These are phyloP conservation scores for Calonectria pseudoreteaudii DNA, from an alignment of 2,329 filamentous ascomycete species.

Conservation along the genomic window DNA sequence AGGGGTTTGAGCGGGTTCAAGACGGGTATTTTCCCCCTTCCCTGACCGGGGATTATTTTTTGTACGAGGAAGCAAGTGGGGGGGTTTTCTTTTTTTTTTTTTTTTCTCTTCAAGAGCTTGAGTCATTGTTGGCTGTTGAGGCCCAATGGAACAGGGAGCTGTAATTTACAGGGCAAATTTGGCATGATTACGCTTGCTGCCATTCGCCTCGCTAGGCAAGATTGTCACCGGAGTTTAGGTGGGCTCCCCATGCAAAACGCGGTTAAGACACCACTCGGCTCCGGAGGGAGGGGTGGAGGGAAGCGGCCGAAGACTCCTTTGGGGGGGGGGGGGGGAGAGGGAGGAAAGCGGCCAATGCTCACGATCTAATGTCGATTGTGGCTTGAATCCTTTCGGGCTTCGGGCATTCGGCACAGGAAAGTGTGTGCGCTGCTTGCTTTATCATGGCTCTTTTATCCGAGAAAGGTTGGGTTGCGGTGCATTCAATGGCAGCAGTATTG, in stretches of 20 bases:
- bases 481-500: background rate
- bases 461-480: background rate
- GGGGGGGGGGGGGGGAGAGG: no score
- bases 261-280: background rate
- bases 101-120: no score
- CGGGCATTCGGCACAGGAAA: background rate
- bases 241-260: background rate
- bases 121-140: background rate
- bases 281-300: background rate
- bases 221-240: background rate
- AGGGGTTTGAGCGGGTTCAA: slow-evolving; percentile 1
- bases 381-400: slow-evolving; percentile 3
- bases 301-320: background rate
- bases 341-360: background rate
- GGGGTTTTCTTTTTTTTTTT: no score
- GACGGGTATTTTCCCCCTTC: background rate
- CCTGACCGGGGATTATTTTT: background rate
- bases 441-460: background rate
- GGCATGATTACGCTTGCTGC: background rate
- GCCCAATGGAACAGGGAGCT: background rate
- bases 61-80: background rate
- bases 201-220: background rate
- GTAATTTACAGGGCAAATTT: slow-evolving; percentile 6
- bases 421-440: background rate
- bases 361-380: background rate